Evolutionary conservation across 805 yeast species (phyloP), one percentile per base, ranked within the genome.

Genomic region (Jamesozyma jinghongensis): DNA sequence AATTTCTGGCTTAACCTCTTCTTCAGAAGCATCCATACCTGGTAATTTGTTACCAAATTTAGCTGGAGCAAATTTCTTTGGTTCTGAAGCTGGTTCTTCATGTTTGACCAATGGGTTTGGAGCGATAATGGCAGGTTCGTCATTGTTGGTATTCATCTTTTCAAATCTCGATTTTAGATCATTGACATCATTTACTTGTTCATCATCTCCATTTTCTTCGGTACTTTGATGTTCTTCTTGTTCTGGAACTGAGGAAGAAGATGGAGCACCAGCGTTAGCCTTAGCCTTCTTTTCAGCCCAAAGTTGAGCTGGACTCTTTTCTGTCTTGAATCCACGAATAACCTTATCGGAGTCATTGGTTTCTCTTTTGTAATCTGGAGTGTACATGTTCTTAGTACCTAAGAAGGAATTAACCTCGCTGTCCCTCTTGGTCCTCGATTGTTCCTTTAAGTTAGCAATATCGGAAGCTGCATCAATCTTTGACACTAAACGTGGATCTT

Each of bases 251-350:
- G 29, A 28, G 30, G 37, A 10, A 28, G 27, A 25, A n/a, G 41
- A 30, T 3, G 40, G 3, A 14, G 37, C 17, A 10, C 29, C 26
- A 33, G 41, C 40, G 22, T 34, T 37, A 22, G 68, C 76, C 57
- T 79, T 72, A 36, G 86, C 94, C 56, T 81, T 77, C 66, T 80
- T 83, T 58, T 83, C 96, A 19, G 96, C 97, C 97, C 97, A 87
- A 22, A 85, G 54, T 65, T 87, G 96, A 22, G 96, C 96, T 19
- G 97, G 96, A 6, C 95, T 83, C 62, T 85, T 84, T 45, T 95
- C 96, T 45, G 71, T 74, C 46, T 74, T 74, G 37, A 77, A 65
- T 31, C 85, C 90, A 40, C 79, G 77, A 35, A 73, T 71, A 3
- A 71, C 62, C 44, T 73, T 70, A 32, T 63, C 66, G 35, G 19